phyloP scores from a whole-genome alignment of 2,329 filamentous ascomycete species.

The Aspergillus floridensis region DNA sequence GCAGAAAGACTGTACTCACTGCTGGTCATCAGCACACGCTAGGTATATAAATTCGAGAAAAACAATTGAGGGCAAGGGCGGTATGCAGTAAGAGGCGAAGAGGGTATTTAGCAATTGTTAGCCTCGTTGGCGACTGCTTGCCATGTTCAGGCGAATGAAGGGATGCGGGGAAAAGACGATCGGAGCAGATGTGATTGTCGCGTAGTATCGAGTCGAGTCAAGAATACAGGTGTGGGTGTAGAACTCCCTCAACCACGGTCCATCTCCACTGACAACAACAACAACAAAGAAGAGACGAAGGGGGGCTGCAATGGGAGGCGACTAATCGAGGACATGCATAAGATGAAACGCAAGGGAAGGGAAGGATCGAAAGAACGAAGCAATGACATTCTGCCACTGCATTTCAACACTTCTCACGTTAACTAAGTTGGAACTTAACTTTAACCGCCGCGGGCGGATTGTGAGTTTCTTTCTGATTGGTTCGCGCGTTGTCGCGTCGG shows the following conservation, averaged over 20 bases:
- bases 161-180: constrained; percentile 6
- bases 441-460: background rate
- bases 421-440: background rate
- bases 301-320: background rate
- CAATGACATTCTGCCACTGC: background rate
- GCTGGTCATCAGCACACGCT: constrained; percentile 18
- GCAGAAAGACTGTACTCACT: constrained; percentile 20
- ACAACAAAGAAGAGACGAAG: background rate
- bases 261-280: background rate
- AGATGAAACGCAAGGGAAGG: constrained; percentile 6
- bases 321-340: constrained; percentile 1
- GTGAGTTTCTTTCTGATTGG: constrained; percentile 4
- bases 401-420: too few species aligned
- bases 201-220: background rate
- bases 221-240: background rate
- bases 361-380: background rate
- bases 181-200: background rate
- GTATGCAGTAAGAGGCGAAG: background rate
- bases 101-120: background rate
- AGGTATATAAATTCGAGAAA: background rate
- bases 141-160: constrained; percentile 5
- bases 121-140: background rate
- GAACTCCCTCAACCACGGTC: background rate
- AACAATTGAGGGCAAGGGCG: background rate
- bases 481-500: constrained; percentile 1